phyloP scores from a whole-genome alignment of 495 filamentous ascomycete genomes.

The Daldinia bambusicola region DNA sequence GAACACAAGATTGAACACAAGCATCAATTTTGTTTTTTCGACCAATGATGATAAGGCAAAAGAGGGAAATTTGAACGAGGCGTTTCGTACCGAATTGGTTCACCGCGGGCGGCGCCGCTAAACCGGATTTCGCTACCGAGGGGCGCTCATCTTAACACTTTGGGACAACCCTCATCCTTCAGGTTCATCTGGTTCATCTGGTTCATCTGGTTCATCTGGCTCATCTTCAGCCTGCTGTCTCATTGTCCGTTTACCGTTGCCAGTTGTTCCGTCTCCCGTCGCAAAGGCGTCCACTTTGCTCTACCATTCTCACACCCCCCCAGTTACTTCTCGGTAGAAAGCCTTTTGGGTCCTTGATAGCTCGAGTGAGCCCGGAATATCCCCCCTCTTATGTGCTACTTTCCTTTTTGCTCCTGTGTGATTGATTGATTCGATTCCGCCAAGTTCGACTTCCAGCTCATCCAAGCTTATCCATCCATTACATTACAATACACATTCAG shows the following conservation, averaged over 20 bases:
- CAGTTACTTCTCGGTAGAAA: constrained; percentile 24
- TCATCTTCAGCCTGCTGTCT: constrained; percentile 30
- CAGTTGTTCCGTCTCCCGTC: not conserved
- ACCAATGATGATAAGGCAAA: constrained; percentile 31
- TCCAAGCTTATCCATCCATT: not conserved
- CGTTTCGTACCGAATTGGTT: constrained; percentile 37
- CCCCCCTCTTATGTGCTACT: constrained; percentile 17
- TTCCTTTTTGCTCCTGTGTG: constrained; percentile 31
- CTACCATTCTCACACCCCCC: constrained; percentile 6
- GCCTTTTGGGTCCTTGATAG: constrained; percentile 24
- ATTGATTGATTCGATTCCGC: constrained; percentile 17
- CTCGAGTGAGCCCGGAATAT: constrained; percentile 36
- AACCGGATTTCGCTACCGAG: constrained; percentile 46
- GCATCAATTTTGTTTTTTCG: not conserved
- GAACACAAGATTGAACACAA: constrained; percentile 3
- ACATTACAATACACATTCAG: not conserved
- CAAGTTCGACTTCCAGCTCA: not conserved
- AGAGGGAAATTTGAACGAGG: constrained; percentile 24
- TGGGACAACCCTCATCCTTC: constrained; percentile 42
- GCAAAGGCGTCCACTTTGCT: constrained; percentile 27
- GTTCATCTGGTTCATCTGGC: too few relatives aligned
- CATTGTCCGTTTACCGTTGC: constrained; percentile 8
- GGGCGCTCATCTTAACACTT: constrained; percentile 38
- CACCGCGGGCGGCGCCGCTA: constrained; percentile 44
- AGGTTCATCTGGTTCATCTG: constrained; percentile 1